A percentile compares a stretch with the other conserved stretches of the same genome.
Evolutionary conservation across 73 alveolate species (phyloP).

Genomic region (Chromera velia): DNA sequence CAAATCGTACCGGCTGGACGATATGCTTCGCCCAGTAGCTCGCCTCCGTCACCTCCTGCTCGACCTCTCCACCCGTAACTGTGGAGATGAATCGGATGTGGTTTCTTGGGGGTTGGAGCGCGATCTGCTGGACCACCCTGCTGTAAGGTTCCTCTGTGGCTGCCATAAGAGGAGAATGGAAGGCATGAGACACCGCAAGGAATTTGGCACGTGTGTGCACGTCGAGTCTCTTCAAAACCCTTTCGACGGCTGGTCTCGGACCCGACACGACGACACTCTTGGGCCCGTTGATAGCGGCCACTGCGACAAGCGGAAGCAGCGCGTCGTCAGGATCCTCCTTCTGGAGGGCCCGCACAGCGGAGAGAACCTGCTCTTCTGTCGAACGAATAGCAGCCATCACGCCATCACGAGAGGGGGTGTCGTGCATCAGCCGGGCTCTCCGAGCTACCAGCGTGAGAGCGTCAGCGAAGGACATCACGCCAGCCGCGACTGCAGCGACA

Average conservation of each 20-base stretch:
- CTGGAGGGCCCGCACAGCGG: no score
- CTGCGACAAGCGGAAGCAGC: no score
- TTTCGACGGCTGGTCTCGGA: background rate
- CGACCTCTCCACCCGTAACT: background rate
- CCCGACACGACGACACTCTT: background rate
- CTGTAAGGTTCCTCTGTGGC: background rate
- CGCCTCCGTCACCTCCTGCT: background rate
- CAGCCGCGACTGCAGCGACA: conserved; percentile 8
- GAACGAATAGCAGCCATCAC: no score
- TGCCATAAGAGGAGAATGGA: background rate
- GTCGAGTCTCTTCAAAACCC: background rate
- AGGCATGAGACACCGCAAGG: background rate
- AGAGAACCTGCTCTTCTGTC: no score
- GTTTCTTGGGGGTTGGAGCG: background rate
- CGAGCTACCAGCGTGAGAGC: background rate
- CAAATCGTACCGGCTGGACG: background rate
- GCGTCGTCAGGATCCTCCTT: no score
- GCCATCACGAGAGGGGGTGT: no score
- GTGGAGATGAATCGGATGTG: background rate
- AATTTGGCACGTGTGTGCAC: background rate
- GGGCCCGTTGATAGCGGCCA: background rate
- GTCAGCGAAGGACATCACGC: background rate
- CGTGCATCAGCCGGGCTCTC: background rate
- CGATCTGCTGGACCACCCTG: background rate
- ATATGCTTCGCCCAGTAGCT: background rate